A percentile compares a stretch with the other conserved stretches of the same genome.
phyloP scores from a whole-genome alignment of 805 yeast genomes.

The Pichia paraexigua region DNA sequence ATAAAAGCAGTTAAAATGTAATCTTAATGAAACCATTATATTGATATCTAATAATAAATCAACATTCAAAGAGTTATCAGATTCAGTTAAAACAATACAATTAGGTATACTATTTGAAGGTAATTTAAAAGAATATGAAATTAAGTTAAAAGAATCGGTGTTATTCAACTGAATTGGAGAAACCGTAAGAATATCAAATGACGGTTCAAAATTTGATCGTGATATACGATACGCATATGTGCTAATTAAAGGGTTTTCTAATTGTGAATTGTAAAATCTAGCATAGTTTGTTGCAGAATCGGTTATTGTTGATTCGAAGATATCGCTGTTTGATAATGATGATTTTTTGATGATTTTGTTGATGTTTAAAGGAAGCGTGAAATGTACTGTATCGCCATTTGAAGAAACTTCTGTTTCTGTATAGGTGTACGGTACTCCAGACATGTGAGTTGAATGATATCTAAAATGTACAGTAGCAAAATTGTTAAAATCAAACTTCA shows the following conservation, averaged over 20 bases:
- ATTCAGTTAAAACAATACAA: constrained; percentile 33
- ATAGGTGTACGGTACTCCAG: background rate
- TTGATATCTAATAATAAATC: constrained; percentile 49
- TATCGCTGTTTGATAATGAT: background rate
- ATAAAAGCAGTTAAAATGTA: constrained; percentile 39
- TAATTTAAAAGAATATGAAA: constrained; percentile 21
- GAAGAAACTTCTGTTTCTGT: constrained; percentile 1
- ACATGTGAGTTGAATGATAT: background rate
- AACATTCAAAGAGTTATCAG: constrained; percentile 30
- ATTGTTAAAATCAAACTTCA: too few species aligned
- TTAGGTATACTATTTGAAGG: constrained; percentile 31
- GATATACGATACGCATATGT: background rate
- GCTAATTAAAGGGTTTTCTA: background rate
- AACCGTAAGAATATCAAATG: background rate
- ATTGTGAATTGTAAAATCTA: background rate
- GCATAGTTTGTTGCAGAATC: background rate
- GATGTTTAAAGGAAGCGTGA: constrained; percentile 7
- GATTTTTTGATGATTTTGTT: constrained; percentile 5
- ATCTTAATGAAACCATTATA: constrained; percentile 40
- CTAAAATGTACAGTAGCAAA: background rate
- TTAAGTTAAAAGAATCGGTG: background rate
- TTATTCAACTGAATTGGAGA: constrained; percentile 2
- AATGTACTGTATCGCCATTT: background rate
- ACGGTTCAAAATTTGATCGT: background rate
- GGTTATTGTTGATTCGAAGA: background rate